Base-by-base conservation (phyloP, 2,329 filamentous ascomycete genomes). In the Nemania diffusa region DNA sequence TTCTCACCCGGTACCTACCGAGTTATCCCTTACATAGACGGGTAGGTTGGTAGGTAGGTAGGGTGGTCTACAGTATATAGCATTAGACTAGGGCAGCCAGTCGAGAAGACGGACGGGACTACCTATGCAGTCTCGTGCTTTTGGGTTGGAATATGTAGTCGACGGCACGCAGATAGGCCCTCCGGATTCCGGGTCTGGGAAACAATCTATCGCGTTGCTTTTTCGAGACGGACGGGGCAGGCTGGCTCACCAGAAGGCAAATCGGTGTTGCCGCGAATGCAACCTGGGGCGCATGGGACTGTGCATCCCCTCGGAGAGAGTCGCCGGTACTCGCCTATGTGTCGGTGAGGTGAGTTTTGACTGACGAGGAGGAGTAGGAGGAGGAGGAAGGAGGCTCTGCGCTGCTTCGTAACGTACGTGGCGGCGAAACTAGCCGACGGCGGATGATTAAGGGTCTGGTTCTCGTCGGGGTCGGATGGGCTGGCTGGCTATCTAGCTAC, bases 221-320 rank as follows among this genome's bases (percentile, higher is more conserved):
- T 6, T 6, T 20, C 32, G 20, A 32, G 22, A 20, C 4, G 24
- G 20, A 29, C 26, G 17, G 42, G 5, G 4, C 24, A 4, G 24
- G 15, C 32, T 34, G 37, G 37, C 37, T 40, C 37, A 40, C 44
- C 17, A 37, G 53, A 22, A 22, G 42, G 42, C 34, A 44, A 52
- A 44, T 44, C 60, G 65, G 61, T 60, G 62, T 55, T 5, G 20
- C 65, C 65, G 65, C 42, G 40, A 64, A 59, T 64, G 65, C 61
- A 51, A 60, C 60, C 3, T 44, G 51, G 55, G 26, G 64, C 56
- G 17, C 56, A 59, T 57, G 56, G 15, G 40, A 22, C 56, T 37
- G 51, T 64, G 40, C 56, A 46, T 26, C 48, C 20, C n/a, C 22
- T 60, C 60, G 56, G 61, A 50, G 48, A 51, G 51, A 67, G 50